Evolutionary conservation across 495 filamentous ascomycete genomes (phyloP).

Genomic region (Neurospora sublineolata): DNA sequence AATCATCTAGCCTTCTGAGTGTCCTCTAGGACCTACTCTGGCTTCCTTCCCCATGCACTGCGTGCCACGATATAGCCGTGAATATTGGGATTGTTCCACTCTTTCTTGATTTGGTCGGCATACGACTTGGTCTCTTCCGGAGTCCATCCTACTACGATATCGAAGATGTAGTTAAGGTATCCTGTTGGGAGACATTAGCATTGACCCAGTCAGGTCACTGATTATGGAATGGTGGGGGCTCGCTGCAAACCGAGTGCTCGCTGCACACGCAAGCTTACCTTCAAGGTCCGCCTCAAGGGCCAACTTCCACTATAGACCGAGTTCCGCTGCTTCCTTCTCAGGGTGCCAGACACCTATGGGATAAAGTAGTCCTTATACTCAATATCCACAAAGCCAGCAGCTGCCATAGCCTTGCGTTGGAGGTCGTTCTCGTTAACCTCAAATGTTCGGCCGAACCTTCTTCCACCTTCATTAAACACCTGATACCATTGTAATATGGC

Average conservation of each 20-base stretch:
- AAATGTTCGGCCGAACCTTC: constrained; percentile 8
- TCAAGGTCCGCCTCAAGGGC: not conserved
- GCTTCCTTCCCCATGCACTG: not conserved
- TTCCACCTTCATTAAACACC: constrained; percentile 11
- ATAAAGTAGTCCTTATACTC: constrained; percentile 9
- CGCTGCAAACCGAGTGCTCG: not conserved
- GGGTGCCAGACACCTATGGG: not conserved
- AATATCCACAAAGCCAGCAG: constrained; percentile 22
- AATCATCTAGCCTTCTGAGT: not conserved
- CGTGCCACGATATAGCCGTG: not conserved
- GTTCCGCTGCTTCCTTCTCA: not conserved
- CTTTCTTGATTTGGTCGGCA: not conserved
- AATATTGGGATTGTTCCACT: not conserved
- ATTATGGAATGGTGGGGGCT: not conserved
- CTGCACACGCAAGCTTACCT: not conserved
- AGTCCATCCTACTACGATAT: not conserved
- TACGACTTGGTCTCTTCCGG: not conserved
- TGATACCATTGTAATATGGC: constrained; percentile 12
- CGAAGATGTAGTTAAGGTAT: not conserved
- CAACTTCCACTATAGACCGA: not conserved
- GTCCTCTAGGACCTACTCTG: not conserved
- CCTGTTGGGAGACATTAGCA: not conserved
- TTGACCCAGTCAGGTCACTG: not conserved
- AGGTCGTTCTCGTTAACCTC: constrained; percentile 16
- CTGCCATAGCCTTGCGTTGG: constrained; percentile 26